Base-by-base conservation (phyloP, 768 basidiomycete species). In the Hericium rajendrae region DNA sequence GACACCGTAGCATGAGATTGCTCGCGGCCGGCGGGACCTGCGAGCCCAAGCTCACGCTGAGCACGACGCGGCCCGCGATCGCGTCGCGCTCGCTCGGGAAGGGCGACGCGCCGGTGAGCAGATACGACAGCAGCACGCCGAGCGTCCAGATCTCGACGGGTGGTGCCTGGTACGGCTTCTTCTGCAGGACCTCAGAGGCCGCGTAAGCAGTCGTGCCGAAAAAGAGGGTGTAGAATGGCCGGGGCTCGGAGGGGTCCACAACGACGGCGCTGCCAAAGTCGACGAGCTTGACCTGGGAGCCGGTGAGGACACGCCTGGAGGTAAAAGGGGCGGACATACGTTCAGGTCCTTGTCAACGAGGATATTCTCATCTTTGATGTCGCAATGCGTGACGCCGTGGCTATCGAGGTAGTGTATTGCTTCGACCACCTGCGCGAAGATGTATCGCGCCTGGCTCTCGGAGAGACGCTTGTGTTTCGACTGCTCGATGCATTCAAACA, bases 121-220 rank as follows among this genome's bases (percentile, higher is more conserved):
- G 79, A 68, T 93, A 97, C 49, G 92, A 95, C 64, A 99, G 84
- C 56, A 99, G 81, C 38, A 98, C 90, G 16, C 95, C 95, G 22
- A 97, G 81, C 8, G 89, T 91, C 95, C 95, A 99, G 48, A 98
- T 83, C 69, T 99, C 95, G 24, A 92, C 93, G 40, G 94, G 94
- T 0, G 93, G 84, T 0, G 95, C 94, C 59, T 89, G 90, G 68
- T 99, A 97, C 11, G 83, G 80, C 67, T 84, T 83, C 69, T 93
- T 92, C 32, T 81, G 82, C 48, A 98, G 83, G 61, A 97, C 90
- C 69, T 99, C 95, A 3, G 95, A 88, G 16, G 95, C 87, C 3
- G 95, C 95, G 67, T 97, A 99, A 48, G 94, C 94, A 6, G 93
- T 89, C 55, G 91, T 94, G 24, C 95, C 95, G 68, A 88, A 97